These are phyloP conservation scores for Colletotrichum tropicale DNA, from an alignment of 2,329 filamentous ascomycete species.

Conservation along the genomic window DNA sequence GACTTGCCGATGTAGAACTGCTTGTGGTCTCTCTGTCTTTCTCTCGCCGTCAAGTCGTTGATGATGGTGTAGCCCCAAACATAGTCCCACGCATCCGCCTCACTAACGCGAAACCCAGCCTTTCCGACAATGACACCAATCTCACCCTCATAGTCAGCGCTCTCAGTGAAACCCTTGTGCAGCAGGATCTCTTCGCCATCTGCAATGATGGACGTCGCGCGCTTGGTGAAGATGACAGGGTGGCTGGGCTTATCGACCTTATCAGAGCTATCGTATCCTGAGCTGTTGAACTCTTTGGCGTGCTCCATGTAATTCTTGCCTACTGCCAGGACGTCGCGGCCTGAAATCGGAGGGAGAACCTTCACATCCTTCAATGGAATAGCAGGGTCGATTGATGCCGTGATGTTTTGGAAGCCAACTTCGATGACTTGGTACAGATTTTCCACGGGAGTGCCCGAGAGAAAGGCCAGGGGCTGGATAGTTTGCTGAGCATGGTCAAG, in stretches of 20 bases:
- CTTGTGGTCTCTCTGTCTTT: constrained; percentile 59
- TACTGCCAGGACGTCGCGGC: constrained; percentile 57
- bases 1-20: constrained; percentile 66
- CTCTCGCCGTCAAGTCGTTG: constrained; percentile 57
- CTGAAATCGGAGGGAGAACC: constrained; percentile 49
- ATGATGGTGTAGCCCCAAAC: constrained; percentile 63
- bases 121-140: constrained; percentile 61
- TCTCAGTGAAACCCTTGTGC: constrained; percentile 51
- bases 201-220: constrained; percentile 56
- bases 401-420: constrained; percentile 42
- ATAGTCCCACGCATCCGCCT: constrained; percentile 50
- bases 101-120: constrained; percentile 44
- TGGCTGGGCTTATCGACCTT: constrained; percentile 56
- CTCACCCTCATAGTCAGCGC: constrained; percentile 60
- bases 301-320: constrained; percentile 64
- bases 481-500: neutral
- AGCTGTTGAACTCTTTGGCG: constrained; percentile 60
- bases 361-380: constrained; percentile 39
- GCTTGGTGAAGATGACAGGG: constrained; percentile 62
- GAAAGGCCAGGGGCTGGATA: constrained; percentile 47
- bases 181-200: constrained; percentile 49
- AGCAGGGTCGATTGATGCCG: constrained; percentile 30
- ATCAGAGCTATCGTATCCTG: constrained; percentile 59
- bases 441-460: constrained; percentile 48
- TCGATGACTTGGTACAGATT: constrained; percentile 58